A percentile compares a stretch with the other conserved stretches of the same genome.
phyloP scores from a whole-genome alignment of 1,284 basidiomycete species.

The Cryptococcus hybrid region DNA sequence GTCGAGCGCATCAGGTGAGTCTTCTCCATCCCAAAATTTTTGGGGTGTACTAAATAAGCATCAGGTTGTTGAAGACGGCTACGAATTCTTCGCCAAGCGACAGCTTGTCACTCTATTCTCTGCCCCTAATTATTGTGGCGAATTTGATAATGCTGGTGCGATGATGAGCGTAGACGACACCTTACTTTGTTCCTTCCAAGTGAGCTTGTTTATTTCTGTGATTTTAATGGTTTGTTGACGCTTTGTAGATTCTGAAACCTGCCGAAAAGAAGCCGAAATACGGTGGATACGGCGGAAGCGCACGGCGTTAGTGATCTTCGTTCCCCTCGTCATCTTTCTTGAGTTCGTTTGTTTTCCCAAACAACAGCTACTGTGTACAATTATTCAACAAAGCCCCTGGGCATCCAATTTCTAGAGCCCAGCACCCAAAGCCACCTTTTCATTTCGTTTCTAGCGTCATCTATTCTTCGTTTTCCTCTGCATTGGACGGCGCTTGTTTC shows the following conservation, averaged over 20 bases:
- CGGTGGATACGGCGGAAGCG: conserved; percentile 39
- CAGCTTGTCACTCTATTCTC: conserved; percentile 97
- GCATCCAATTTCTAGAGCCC: background rate
- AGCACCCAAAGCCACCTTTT: background rate
- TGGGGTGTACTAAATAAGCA: background rate
- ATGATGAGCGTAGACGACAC: conserved; percentile 99
- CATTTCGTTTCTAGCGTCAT: background rate
- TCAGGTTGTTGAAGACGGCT: conserved; percentile 96
- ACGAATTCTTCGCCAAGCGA: conserved; percentile 98
- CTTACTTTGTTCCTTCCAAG: conserved; percentile 96
- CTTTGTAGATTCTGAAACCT: conserved; percentile 85
- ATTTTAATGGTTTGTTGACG: background rate
- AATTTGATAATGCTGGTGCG: conserved; percentile 97
- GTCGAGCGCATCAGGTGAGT: conserved; percentile 90
- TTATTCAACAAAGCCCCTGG: background rate
- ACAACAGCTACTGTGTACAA: background rate
- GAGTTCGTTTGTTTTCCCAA: conserved; percentile 13
- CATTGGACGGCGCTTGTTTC: background rate
- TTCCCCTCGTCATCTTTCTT: conserved; percentile 7
- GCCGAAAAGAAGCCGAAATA: conserved; percentile 85
- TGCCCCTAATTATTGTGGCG: conserved; percentile 68
- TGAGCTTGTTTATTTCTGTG: conserved; percentile 48
- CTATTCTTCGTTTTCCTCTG: background rate
- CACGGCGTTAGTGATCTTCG: conserved; percentile 43
- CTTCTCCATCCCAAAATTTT: conserved; percentile 9